Evolutionary conservation across 345 rosid species (phyloP).

Genomic region (Arabidopsis thaliana): TAIR10.1 NC_003074.8:17803001-17803500

Average conservation of each 20-base stretch:
- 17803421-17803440: slow-evolving; percentile 60
- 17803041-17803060: slow-evolving; percentile 29
- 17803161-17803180: slow-evolving; percentile 92
- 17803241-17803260: slow-evolving; percentile 83
- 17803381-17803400: slow-evolving; percentile 71
- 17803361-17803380: slow-evolving; percentile 55
- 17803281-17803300: slow-evolving; percentile 23
- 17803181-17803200: slow-evolving; percentile 68
- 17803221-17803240: slow-evolving; percentile 69
- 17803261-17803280: slow-evolving; percentile 40
- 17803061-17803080: slow-evolving; percentile 19
- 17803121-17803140: slow-evolving; percentile 92
- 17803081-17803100: slow-evolving; percentile 39
- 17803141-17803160: slow-evolving; percentile 71
- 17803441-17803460: slow-evolving; percentile 74
- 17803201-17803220: slow-evolving; percentile 64
- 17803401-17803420: slow-evolving; percentile 75
- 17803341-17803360: neutral
- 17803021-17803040: slow-evolving; percentile 22
- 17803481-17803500: slow-evolving; percentile 70
- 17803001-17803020: slow-evolving; percentile 69
- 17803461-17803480: slow-evolving; percentile 80
- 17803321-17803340: slow-evolving; percentile 22
- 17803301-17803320: neutral
- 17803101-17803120: slow-evolving; percentile 92